Evolutionary conservation across 2,329 filamentous ascomycete genomes (phyloP).

Genomic region (Sordariomycetes sp.): DNA sequence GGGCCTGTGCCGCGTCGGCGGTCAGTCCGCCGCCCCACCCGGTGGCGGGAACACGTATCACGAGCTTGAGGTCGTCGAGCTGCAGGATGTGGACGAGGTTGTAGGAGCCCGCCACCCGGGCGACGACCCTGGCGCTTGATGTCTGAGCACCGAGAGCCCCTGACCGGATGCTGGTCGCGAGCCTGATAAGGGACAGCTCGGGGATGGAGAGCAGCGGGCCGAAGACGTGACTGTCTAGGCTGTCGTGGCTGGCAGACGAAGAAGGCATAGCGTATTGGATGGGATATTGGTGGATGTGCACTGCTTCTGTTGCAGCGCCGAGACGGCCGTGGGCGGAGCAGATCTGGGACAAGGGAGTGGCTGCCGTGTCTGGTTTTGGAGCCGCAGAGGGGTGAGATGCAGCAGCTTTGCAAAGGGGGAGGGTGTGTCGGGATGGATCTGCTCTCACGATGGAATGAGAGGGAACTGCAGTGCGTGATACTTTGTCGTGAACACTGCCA

Average conservation of each 20-base stretch:
- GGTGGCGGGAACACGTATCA: background rate
- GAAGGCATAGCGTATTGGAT: background rate
- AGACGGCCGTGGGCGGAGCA: too few relatives aligned
- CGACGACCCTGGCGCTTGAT: background rate
- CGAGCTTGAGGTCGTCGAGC: background rate
- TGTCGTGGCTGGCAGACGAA: background rate
- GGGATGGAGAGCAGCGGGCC: background rate
- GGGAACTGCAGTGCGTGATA: too few relatives aligned
- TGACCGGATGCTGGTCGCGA: background rate
- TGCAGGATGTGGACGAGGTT: background rate
- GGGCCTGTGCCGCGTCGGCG: background rate
- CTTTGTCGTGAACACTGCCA: too few relatives aligned
- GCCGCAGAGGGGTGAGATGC: too few relatives aligned
- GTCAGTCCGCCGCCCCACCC: background rate
- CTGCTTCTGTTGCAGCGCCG: too few relatives aligned
- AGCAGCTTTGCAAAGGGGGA: too few relatives aligned
- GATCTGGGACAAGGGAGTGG: too few relatives aligned
- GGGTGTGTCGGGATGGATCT: too few relatives aligned
- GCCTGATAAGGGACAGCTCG: background rate
- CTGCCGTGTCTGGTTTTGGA: too few relatives aligned
- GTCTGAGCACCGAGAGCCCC: background rate
- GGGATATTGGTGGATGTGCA: too few relatives aligned
- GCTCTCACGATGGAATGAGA: too few relatives aligned
- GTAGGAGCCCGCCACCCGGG: background rate
- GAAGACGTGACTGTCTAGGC: background rate